A percentile compares a stretch with the other conserved stretches of the same genome.
These are phyloP conservation scores for Seminavis robusta DNA, from an alignment of 108 stramenopile species.

Conservation along the genomic window DNA sequence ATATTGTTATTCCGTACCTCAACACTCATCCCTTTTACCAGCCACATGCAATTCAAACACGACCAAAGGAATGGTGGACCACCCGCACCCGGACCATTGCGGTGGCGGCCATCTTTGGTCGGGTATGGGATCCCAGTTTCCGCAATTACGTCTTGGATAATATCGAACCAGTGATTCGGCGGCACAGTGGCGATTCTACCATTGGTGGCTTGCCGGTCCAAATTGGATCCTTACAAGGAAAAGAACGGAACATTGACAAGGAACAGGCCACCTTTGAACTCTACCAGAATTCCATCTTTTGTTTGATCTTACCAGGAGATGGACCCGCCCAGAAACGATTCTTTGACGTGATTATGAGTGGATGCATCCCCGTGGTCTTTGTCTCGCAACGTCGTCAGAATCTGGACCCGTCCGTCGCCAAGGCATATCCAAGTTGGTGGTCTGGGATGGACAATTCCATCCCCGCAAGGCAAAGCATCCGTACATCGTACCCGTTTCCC, in stretches of 20 bases:
- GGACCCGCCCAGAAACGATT: constrained; percentile 39
- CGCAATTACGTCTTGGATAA: constrained; percentile 14
- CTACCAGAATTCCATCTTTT: constrained; percentile 40
- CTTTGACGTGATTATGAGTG: constrained; percentile 44
- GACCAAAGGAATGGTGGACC: constrained; percentile 23
- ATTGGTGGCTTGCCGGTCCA: constrained; percentile 31
- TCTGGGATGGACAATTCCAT: too few species aligned
- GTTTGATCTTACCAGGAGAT: constrained; percentile 30
- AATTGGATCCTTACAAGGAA: not conserved
- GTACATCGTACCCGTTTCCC: constrained; percentile 5
- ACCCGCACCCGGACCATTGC: constrained; percentile 9
- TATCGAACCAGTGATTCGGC: too few species aligned
- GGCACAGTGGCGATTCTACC: constrained; percentile 8
- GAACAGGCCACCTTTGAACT: constrained; percentile 1
- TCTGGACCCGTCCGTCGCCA: too few species aligned
- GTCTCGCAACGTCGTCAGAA: too few species aligned
- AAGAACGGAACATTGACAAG: not conserved
- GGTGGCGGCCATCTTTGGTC: constrained; percentile 5
- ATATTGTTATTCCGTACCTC: constrained; percentile 32
- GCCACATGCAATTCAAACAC: constrained; percentile 6
- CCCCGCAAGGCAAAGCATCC: not conserved
- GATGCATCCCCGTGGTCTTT: constrained; percentile 47
- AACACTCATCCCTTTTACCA: constrained; percentile 23
- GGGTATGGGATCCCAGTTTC: too few species aligned
- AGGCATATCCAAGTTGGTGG: too few species aligned